Conservation (phyloP, 768 basidiomycete species). For the Naganishia vaughanmartiniae region DNA sequence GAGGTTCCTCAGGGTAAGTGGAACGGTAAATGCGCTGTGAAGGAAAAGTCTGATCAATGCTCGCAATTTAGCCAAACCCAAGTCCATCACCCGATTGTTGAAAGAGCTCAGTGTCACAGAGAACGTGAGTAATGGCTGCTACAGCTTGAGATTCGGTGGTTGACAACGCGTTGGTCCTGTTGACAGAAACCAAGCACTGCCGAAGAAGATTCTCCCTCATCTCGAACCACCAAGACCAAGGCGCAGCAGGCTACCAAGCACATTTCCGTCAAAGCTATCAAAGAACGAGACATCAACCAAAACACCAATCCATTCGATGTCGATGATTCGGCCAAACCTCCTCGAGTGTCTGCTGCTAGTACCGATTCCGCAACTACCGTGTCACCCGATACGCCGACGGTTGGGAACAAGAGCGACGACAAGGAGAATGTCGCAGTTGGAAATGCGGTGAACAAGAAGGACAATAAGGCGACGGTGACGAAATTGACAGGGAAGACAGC, state of each 20-base stretch:
- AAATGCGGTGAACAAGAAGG: conserved; percentile 14
- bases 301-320: conserved; percentile 15
- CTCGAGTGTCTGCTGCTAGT: conserved; percentile 18
- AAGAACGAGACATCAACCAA: conserved; percentile 14
- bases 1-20: conserved; percentile 20
- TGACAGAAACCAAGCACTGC: conserved; percentile 14
- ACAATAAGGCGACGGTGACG: background rate
- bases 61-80: conserved; percentile 10
- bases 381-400: conserved; percentile 10
- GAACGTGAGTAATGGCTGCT: background rate
- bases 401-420: conserved; percentile 2
- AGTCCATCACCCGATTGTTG: conserved; percentile 19
- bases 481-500: background rate
- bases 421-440: conserved; percentile 10
- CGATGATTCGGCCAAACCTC: conserved; percentile 9
- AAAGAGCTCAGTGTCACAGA: conserved; percentile 22
- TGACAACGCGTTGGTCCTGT: background rate
- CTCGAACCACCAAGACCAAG: conserved; percentile 22
- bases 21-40: background rate
- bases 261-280: background rate
- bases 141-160: no score
- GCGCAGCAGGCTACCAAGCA: background rate
- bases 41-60: background rate
- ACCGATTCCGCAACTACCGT: conserved; percentile 19
- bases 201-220: conserved; percentile 20